Evolutionary conservation across 2,329 filamentous ascomycete species (phyloP).

Genomic region (Aureobasidium sp.): DNA sequence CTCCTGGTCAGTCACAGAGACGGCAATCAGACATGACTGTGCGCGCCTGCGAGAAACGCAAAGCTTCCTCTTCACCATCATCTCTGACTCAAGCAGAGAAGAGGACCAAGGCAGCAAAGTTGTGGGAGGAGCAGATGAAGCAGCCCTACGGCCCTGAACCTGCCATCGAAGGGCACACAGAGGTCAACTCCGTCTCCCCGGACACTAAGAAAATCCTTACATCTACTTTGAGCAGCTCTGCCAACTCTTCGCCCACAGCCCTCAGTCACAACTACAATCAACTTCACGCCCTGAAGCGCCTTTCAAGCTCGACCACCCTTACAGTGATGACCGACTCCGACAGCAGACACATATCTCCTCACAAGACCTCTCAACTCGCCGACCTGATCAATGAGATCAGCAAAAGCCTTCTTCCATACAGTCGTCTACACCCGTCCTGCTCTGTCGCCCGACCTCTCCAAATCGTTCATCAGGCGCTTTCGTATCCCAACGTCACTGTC

Average conservation of each 20-base stretch:
- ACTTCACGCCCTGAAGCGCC: no score
- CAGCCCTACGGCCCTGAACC: not conserved
- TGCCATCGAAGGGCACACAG: not conserved
- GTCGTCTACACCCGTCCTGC: not conserved
- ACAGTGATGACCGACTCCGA: not conserved
- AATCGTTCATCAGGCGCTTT: not conserved
- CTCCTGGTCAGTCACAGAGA: not conserved
- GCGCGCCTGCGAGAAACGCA: no score
- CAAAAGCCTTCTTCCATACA: not conserved
- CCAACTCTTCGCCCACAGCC: fast-evolving
- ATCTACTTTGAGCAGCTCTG: not conserved
- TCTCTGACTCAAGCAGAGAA: not conserved
- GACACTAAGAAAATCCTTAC: not conserved
- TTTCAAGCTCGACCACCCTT: no score
- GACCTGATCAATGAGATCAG: not conserved
- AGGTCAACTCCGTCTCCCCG: not conserved
- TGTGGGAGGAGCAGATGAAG: not conserved
- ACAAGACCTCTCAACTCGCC: not conserved
- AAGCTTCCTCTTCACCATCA: no score
- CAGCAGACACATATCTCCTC: not conserved
- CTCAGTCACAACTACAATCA: not conserved
- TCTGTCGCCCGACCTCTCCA: not conserved
- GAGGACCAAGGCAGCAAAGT: not conserved
- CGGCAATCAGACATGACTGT: no score
- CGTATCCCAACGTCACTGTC: not conserved